These are phyloP conservation scores for Theobroma cacao DNA, from an alignment of 345 rosid genomes.

Conservation along the genomic window DNA sequence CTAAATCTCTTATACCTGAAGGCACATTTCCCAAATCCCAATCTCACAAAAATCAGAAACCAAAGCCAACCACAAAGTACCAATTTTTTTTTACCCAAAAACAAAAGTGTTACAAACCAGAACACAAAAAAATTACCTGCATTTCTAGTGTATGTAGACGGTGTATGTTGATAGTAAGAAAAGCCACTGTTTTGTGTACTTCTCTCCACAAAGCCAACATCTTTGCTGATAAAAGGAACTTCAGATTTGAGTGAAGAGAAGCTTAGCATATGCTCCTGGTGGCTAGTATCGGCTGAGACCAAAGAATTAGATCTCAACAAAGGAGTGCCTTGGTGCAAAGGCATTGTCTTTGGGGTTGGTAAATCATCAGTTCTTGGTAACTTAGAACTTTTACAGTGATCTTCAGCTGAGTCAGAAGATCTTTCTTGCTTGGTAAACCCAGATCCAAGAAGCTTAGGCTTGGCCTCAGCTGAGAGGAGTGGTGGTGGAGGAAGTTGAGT, in stretches of 20 bases:
- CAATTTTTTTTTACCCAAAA: slow-evolving; percentile 1
- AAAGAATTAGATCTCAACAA: slow-evolving; percentile 51
- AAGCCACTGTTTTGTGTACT: slow-evolving; percentile 30
- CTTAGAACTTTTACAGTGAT: slow-evolving; percentile 37
- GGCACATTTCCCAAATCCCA: slow-evolving; percentile 16
- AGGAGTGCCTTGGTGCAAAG: slow-evolving; percentile 42
- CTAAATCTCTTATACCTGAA: slow-evolving; percentile 3
- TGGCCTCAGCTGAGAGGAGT: slow-evolving; percentile 14
- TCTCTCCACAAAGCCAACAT: slow-evolving; percentile 32
- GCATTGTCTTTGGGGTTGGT: slow-evolving; percentile 35
- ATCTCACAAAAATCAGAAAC: slow-evolving; percentile 14
- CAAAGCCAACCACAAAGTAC: slow-evolving; percentile 11
- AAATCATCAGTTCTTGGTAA: slow-evolving; percentile 35
- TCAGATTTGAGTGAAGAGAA: slow-evolving; percentile 52
- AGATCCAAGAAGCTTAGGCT: slow-evolving; percentile 34
- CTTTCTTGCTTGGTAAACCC: slow-evolving; percentile 40
- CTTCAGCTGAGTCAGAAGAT: slow-evolving; percentile 47
- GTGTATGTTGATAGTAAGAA: slow-evolving; percentile 28
- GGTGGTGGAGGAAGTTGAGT: neutral
- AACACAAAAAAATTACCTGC: slow-evolving; percentile 31
- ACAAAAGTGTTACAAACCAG: neutral
- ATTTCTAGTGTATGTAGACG: slow-evolving; percentile 30
- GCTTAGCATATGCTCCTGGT: slow-evolving; percentile 52
- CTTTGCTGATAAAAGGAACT: slow-evolving; percentile 27
- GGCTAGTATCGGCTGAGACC: slow-evolving; percentile 28